Evolutionary conservation across 257 asterid species (phyloP).

Genomic region (Nicotiana knightiana): DNA sequence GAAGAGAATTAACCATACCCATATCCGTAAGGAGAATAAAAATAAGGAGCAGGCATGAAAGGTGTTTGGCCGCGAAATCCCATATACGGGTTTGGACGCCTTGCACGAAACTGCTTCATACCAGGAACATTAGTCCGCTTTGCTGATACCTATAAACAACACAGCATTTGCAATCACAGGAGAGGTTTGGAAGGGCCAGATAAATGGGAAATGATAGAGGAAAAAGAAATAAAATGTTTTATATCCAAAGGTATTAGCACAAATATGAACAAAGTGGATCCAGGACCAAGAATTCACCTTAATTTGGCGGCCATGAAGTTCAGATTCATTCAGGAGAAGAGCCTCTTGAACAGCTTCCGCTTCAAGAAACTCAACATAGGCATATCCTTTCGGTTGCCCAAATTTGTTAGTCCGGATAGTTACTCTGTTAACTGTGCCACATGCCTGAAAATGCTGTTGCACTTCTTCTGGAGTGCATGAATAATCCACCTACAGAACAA

Average conservation of each 20-base stretch:
- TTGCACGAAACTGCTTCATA: constrained; percentile 61
- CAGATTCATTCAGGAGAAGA: constrained; percentile 60
- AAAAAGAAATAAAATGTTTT: neutral
- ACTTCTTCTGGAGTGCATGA: constrained; percentile 82
- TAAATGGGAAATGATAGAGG: neutral
- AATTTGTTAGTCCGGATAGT: constrained; percentile 68
- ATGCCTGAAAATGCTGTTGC: constrained; percentile 80
- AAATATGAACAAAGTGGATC: neutral
- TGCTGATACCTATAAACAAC: constrained; percentile 48
- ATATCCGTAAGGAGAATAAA: constrained; percentile 56
- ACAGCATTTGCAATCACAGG: neutral
- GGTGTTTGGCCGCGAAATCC: constrained; percentile 49
- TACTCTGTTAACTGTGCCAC: constrained; percentile 78
- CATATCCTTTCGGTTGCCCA: constrained; percentile 84
- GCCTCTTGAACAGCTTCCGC: constrained; percentile 76
- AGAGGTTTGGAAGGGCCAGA: neutral
- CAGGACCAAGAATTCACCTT: constrained; percentile 35
- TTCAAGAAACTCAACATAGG: constrained; percentile 76
- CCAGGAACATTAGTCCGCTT: constrained; percentile 81
- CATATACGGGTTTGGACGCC: constrained; percentile 48
- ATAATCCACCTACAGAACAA: constrained; percentile 30
- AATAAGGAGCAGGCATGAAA: constrained; percentile 38
- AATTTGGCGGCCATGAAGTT: constrained; percentile 79
- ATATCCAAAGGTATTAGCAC: neutral
- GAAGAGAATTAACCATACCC: constrained; percentile 30